These are phyloP conservation scores for Sporisorium graminicola DNA, from an alignment of 1,284 basidiomycete species.

Conservation along the genomic window DNA sequence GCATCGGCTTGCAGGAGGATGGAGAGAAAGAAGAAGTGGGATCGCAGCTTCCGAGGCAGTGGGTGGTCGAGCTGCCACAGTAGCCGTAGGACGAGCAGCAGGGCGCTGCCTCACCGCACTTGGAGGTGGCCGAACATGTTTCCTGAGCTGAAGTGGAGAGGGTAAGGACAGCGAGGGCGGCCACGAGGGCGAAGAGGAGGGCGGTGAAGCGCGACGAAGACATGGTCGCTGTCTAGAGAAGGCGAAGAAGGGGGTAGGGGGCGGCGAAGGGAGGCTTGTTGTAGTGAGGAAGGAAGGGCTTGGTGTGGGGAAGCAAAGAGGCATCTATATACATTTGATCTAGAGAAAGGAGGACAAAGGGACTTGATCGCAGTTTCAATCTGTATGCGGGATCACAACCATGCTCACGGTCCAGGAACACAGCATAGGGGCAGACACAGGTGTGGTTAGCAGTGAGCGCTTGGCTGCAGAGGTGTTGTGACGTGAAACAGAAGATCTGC, in stretches of 20 bases:
- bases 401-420: background rate
- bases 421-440: too few relatives aligned
- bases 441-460: too few relatives aligned
- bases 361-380: too few relatives aligned
- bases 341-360: background rate
- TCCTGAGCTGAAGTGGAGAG: slow-evolving; percentile 9
- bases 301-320: background rate
- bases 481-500: slow-evolving; percentile 5
- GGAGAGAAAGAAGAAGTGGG: slow-evolving; percentile 40
- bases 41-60: slow-evolving; percentile 53
- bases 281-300: background rate
- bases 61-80: slow-evolving; percentile 34
- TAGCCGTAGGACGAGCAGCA: slow-evolving; percentile 47
- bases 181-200: slow-evolving; percentile 24
- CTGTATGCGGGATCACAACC: background rate
- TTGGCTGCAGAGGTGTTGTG: background rate
- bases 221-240: slow-evolving; percentile 8
- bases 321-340: background rate
- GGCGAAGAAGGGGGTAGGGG: background rate
- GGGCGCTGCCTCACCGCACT: slow-evolving; percentile 33
- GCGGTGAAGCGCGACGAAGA: slow-evolving; percentile 14
- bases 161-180: slow-evolving; percentile 20
- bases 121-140: slow-evolving; percentile 29
- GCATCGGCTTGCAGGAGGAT: slow-evolving; percentile 49
- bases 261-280: slow-evolving; percentile 17